Evolutionary conservation across 179 eudicot genomes (phyloP), one percentile per base, ranked within the genome.

Genomic region (Drosera spatulata): DNA sequence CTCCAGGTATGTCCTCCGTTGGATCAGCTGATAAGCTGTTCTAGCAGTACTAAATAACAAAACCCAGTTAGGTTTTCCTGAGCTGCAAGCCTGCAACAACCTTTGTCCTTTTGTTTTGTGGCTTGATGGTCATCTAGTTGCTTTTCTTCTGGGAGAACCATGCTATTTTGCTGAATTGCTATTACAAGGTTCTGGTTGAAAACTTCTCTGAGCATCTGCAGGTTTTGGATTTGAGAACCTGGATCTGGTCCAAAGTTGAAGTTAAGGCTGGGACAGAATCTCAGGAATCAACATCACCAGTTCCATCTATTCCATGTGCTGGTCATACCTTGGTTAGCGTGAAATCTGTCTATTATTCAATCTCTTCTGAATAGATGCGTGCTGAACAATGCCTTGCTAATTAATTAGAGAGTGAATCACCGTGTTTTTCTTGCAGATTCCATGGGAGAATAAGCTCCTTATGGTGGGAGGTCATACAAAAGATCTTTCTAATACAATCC

Each of bases 191-290:
- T 55, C 4, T 55, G 58, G n/a, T 12, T 7, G 56, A 15, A 53
- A 51, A 33, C 44, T 41, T 7, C 55, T 10, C 48, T 48, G n/a
- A 47, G 39, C 55, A 60, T 50, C 40, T 57, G 65, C 82, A 94
- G 99, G 88, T 72, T 58, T 72, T 90, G 64, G 90, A 90, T 82
- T 71, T 90, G 80, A 83, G 91, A 82, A 79, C 73, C 62, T 94
- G 93, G 91, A 79, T 87, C 42, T 94, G 99, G 99, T 87, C 96
- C 64, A 87, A 75, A 77, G 82, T 82, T 66, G 97, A 90, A 71
- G 82, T 83, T 63, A 87, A 80, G 73, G 58, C 77, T 6, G 79
- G 56, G 13, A 56, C 58, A 40, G 84, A 82, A 62, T 73, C 84
- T 51, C 51, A 61, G 39, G 87, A 79, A 66, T 65, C 74, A 64